Conservation (phyloP, 441 rosid genomes). For the Iberis amara region DNA sequence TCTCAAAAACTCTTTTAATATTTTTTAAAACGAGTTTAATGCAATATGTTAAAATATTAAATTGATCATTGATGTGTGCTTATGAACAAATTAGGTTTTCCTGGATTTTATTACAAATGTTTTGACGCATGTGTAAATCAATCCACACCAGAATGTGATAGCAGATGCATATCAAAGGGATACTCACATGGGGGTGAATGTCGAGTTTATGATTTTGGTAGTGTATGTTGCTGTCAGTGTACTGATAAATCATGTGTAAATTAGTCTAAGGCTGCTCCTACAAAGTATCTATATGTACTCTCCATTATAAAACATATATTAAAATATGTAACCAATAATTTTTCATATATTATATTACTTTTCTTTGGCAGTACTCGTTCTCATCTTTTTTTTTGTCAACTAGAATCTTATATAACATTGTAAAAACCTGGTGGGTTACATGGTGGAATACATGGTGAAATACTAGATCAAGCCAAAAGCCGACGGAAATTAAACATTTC, state of each 20-base stretch:
- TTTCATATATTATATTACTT: too few relatives aligned
- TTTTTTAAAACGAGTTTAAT: too few relatives aligned
- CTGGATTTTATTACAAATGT: slow-evolving; percentile 9
- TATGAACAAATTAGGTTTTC: slow-evolving; percentile 6
- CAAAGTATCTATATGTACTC: background rate
- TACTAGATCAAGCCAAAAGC: too few relatives aligned
- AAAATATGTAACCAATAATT: background rate
- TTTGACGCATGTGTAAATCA: background rate
- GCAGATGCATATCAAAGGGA: too few relatives aligned
- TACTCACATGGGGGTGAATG: too few relatives aligned
- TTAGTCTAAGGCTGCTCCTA: background rate
- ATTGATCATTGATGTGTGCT: slow-evolving; percentile 2
- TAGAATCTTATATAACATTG: too few relatives aligned
- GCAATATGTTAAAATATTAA: background rate
- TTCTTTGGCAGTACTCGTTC: too few relatives aligned
- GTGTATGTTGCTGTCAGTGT: slow-evolving; percentile 19
- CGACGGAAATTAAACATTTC: too few relatives aligned
- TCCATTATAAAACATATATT: background rate
- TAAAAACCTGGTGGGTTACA: too few relatives aligned
- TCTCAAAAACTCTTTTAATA: too few relatives aligned
- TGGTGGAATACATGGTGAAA: too few relatives aligned
- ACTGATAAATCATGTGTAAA: slow-evolving; percentile 1
- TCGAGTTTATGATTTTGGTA: background rate
- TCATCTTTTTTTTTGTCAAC: too few relatives aligned
- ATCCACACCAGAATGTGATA: background rate